phyloP scores from a whole-genome alignment of 2,329 filamentous ascomycete species.

The Alternaria infectoria region DNA sequence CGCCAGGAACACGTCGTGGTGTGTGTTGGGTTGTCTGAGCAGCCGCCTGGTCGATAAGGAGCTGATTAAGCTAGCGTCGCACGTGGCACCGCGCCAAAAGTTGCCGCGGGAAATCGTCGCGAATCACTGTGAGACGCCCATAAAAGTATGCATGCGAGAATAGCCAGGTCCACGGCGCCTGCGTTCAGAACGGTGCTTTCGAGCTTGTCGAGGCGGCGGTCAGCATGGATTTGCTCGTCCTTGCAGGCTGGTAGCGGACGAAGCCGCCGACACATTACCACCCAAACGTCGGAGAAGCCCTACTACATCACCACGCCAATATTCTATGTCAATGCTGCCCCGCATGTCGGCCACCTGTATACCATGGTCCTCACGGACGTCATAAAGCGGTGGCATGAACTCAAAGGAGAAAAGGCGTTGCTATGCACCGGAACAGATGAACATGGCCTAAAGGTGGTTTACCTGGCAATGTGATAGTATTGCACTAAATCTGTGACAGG shows the following conservation, averaged over 20 bases:
- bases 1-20: neutral
- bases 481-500: constrained; percentile 50
- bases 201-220: constrained; percentile 15
- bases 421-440: constrained; percentile 94
- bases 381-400: constrained; percentile 85
- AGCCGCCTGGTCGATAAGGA: neutral
- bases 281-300: constrained; percentile 65
- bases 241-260: constrained; percentile 25
- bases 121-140: constrained; percentile 19
- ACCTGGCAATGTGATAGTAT: neutral
- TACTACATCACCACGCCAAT: constrained; percentile 97
- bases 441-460: constrained; percentile 82
- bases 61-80: constrained; percentile 15
- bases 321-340: constrained; percentile 98
- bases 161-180: constrained; percentile 25
- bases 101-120: constrained; percentile 19
- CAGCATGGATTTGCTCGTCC: constrained; percentile 33
- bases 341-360: constrained; percentile 94
- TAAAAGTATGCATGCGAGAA: constrained; percentile 39
- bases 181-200: constrained; percentile 24
- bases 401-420: constrained; percentile 74
- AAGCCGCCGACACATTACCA: constrained; percentile 26
- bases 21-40: neutral
- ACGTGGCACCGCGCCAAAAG: constrained; percentile 25
- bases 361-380: constrained; percentile 91